A percentile compares a stretch with the other conserved stretches of the same genome.
These are phyloP conservation scores for Drechslerella dactyloides DNA, from an alignment of 2,329 filamentous ascomycete species.

Conservation along the genomic window DNA sequence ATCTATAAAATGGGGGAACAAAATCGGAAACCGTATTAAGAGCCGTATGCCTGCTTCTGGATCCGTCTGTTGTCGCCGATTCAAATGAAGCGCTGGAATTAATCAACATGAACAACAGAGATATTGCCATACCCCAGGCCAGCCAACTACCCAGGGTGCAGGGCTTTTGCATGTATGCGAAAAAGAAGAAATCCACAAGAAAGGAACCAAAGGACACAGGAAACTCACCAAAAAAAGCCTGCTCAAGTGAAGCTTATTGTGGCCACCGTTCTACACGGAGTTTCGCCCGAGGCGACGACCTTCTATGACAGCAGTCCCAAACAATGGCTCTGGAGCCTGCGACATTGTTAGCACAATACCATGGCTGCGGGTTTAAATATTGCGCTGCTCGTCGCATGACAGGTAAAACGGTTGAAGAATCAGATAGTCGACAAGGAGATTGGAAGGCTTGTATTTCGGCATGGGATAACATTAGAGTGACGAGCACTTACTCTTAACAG, in stretches of 20 bases:
- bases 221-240: slow-evolving; percentile 21
- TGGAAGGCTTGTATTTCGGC: background rate
- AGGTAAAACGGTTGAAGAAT: slow-evolving; percentile 7
- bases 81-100: slow-evolving; percentile 38
- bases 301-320: slow-evolving; percentile 36
- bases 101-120: slow-evolving; percentile 36
- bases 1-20: slow-evolving; percentile 43
- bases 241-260: slow-evolving; percentile 27
- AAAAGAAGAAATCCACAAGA: slow-evolving; percentile 23
- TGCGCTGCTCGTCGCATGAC: slow-evolving; percentile 2
- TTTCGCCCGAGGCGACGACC: slow-evolving; percentile 39
- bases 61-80: slow-evolving; percentile 47
- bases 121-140: slow-evolving; percentile 24
- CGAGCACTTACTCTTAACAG: slow-evolving; percentile 18
- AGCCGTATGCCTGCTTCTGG: slow-evolving; percentile 37
- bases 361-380: slow-evolving; percentile 37
- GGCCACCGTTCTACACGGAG: slow-evolving; percentile 34
- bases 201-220: slow-evolving; percentile 15
- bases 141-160: slow-evolving; percentile 19
- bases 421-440: slow-evolving; percentile 10
- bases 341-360: slow-evolving; percentile 46
- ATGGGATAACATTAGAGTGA: background rate
- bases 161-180: slow-evolving; percentile 12
- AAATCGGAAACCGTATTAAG: slow-evolving; percentile 22
- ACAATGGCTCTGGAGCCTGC: slow-evolving; percentile 41